These are phyloP conservation scores for Capronia coronata DNA, from an alignment of 2,329 filamentous ascomycete species.

Conservation along the genomic window DNA sequence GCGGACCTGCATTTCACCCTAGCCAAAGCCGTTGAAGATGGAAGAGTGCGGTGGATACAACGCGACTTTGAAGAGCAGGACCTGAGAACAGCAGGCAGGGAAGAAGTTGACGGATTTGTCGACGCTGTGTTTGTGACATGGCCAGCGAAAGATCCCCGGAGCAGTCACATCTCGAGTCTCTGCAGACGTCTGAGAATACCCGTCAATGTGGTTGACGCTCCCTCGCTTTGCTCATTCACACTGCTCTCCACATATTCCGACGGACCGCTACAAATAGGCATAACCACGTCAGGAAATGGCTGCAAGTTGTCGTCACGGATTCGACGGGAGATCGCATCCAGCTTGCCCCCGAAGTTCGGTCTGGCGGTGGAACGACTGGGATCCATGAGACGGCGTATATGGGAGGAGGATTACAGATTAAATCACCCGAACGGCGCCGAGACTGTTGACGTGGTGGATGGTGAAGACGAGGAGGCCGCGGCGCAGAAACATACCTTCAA, in stretches of 20 bases:
- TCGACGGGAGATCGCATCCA: conserved; percentile 75
- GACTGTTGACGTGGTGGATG: conserved; percentile 39
- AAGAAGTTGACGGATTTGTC: conserved; percentile 69
- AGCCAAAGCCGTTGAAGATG: conserved; percentile 39
- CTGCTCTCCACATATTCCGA: conserved; percentile 83
- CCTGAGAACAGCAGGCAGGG: conserved; percentile 68
- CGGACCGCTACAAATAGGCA: conserved; percentile 86
- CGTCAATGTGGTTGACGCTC: conserved; percentile 84
- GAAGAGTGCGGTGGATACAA: conserved; percentile 38
- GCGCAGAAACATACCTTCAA: conserved; percentile 79
- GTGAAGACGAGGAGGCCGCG: conserved; percentile 44
- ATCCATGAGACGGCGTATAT: conserved; percentile 61
- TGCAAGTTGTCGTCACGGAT: conserved; percentile 90
- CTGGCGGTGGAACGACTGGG: conserved; percentile 71
- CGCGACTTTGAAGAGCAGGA: conserved; percentile 62
- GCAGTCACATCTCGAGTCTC: conserved; percentile 62
- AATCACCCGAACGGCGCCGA: conserved; percentile 36
- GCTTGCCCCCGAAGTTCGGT: conserved; percentile 69
- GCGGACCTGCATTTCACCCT: conserved; percentile 56
- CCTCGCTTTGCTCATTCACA: conserved; percentile 79
- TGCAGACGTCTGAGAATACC: conserved; percentile 79
- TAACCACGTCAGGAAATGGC: conserved; percentile 89
- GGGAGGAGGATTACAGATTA: conserved; percentile 60
- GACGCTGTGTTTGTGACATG: conserved; percentile 87
- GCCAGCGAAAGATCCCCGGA: conserved; percentile 42